These are phyloP conservation scores for Sphagnum contortum DNA, from an alignment of 225 moss, liverwort and hornwort genomes.

Conservation along the genomic window DNA sequence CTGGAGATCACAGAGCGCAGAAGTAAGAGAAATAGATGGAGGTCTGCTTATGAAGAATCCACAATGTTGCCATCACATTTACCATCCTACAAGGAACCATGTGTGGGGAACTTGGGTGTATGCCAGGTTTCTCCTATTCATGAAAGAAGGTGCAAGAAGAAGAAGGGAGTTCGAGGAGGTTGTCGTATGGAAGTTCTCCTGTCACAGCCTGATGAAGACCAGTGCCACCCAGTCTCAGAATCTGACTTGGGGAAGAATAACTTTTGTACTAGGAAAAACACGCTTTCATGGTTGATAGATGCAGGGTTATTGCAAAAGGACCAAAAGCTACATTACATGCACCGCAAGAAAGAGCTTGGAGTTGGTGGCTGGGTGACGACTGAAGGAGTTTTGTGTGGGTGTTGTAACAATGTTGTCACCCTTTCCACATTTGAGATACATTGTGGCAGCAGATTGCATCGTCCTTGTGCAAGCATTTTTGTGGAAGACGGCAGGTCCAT, in stretches of 20 bases:
- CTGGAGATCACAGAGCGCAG: background rate
- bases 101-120: conserved; percentile 2
- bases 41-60: conserved; percentile 16
- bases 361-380: conserved; percentile 57
- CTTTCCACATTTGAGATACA: conserved; percentile 87
- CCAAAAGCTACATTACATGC: conserved; percentile 58
- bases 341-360: conserved; percentile 60
- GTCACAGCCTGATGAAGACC: conserved; percentile 49
- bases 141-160: conserved; percentile 66
- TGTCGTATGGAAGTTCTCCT: conserved; percentile 86
- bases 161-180: conserved; percentile 58
- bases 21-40: conserved; percentile 38
- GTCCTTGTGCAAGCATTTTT: conserved; percentile 90
- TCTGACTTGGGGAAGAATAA: too few species aligned
- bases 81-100: conserved; percentile 9
- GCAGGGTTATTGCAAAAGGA: conserved; percentile 60
- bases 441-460: conserved; percentile 91
- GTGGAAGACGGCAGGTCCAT: conserved; percentile 66
- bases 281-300: conserved; percentile 87
- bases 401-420: conserved; percentile 64
- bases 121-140: conserved; percentile 16
- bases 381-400: conserved; percentile 77
- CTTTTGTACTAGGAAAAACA: conserved; percentile 45
- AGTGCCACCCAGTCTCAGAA: too few species aligned
- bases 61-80: too few species aligned